Conservation (phyloP, 1,284 basidiomycete species). For the Microbotryomycetes sp. region DNA sequence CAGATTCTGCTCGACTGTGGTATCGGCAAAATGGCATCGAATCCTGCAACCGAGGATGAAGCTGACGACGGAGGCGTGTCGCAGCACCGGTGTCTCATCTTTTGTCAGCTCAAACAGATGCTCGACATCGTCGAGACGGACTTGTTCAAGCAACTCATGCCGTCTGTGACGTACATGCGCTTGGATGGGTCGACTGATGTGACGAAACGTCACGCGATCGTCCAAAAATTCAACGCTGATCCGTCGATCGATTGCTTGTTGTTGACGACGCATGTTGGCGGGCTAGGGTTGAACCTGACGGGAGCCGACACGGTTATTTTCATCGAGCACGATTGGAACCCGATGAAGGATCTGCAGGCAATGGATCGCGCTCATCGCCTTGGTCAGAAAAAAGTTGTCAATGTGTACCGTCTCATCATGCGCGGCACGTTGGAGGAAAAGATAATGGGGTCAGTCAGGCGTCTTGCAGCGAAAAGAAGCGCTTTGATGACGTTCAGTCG, state of each 20-base stretch:
- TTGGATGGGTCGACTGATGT: slow-evolving; percentile 86
- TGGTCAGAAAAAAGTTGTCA: slow-evolving; percentile 98
- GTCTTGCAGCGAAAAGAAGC: no score
- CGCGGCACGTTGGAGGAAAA: slow-evolving; percentile 97
- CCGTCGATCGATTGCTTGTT: slow-evolving; percentile 95
- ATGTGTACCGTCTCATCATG: slow-evolving; percentile 95
- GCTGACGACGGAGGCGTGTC: slow-evolving; percentile 37
- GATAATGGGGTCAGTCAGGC: slow-evolving; percentile 95
- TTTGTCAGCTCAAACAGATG: slow-evolving; percentile 99
- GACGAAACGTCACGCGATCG: slow-evolving; percentile 85
- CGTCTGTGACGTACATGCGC: slow-evolving; percentile 94
- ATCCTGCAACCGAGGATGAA: slow-evolving; percentile 39
- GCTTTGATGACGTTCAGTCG: not conserved
- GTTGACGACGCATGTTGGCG: slow-evolving; percentile 94
- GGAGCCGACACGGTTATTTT: slow-evolving; percentile 99
- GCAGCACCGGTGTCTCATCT: slow-evolving; percentile 95
- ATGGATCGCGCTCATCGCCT: slow-evolving; percentile 99
- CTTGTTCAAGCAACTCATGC: slow-evolving; percentile 86
- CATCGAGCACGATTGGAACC: slow-evolving; percentile 99
- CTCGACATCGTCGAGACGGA: slow-evolving; percentile 94
- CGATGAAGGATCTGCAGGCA: slow-evolving; percentile 98
- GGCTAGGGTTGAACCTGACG: slow-evolving; percentile 89
- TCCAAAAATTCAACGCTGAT: slow-evolving; percentile 96
- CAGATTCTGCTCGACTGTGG: slow-evolving; percentile 93
- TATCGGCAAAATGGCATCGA: slow-evolving; percentile 62